Evolutionary conservation across 257 asterid genomes (phyloP), one percentile per base, ranked within the genome.

Genomic region (Solanum clarkiae): DNA sequence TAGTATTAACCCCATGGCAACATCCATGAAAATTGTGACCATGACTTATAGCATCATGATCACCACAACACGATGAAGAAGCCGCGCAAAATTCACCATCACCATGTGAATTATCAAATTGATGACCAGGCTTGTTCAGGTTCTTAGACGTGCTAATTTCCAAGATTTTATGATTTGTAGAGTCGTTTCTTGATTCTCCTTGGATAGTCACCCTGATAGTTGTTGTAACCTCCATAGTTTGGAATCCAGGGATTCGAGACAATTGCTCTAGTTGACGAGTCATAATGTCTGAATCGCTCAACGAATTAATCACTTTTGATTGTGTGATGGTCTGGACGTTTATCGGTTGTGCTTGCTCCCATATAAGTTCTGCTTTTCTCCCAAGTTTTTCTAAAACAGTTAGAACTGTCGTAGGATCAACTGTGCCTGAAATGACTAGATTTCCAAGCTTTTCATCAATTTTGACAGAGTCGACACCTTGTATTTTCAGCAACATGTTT

Each of bases 341-440:
- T 17, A 69, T 36, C 2, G 51, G 77, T 16, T 11, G 12, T 36
- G 11, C 51, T 44, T 81, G 86, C 20, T 80, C 86, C 89, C 86
- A 81, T 40, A 88, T 53, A 36, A 88, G 32, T 83, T 84, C 87
- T 2, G 90, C 86, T 49, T 88, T 88, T 17, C 86, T 81, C n/a
- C 89, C 87, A 11, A 69, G 6, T 20, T 26, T 81, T 15, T 82
- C 87, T 1, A 88, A 81, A 22, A 84, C 20, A 29, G 82, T 86
- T 22, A 88, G 17, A 20, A 88, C 74, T 15, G 71, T 72, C n/a
- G 82, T 59, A 29, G 90, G 89, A 69, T 84, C 88, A 18, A 81
- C 81, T 14, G 86, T 86, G 16, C 84, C 90, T 9, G 79, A 59
- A 74, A 88, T 84, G 3, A 79, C 13, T 3, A 86, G 62, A 4